Percentiles rank a stretch among this genome's conserved stretches.
Evolutionary conservation across 352 stramenopile genomes (phyloP).

Genomic region (Globisporangium lucens): DNA sequence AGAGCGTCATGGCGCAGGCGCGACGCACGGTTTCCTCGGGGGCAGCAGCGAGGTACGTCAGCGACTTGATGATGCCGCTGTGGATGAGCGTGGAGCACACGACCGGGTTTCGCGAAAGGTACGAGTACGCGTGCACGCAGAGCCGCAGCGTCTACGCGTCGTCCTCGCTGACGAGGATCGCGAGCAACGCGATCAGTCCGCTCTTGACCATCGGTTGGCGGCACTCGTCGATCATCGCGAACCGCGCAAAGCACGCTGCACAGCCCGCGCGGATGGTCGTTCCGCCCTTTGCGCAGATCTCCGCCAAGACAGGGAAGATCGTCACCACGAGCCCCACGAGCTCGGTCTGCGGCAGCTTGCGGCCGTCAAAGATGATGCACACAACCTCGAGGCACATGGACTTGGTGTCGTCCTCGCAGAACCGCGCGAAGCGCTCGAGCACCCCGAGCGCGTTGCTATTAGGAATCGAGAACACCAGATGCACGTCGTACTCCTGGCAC

Average conservation of each 20-base stretch:
- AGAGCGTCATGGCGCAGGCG: constrained; percentile 86
- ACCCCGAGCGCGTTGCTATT: constrained; percentile 27
- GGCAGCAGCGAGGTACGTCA: constrained; percentile 60
- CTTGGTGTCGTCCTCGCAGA: constrained; percentile 34
- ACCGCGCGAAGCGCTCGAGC: constrained; percentile 34
- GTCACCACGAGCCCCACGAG: constrained; percentile 35
- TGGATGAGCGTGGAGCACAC: constrained; percentile 51
- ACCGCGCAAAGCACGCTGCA: constrained; percentile 65
- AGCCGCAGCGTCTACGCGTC: constrained; percentile 51
- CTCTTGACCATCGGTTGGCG: constrained; percentile 45
- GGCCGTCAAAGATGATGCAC: constrained; percentile 61
- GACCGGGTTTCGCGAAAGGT: constrained; percentile 42
- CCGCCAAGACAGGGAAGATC: constrained; percentile 44
- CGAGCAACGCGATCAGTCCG: constrained; percentile 46
- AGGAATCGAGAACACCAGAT: constrained; percentile 32
- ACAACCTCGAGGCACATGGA: constrained; percentile 62
- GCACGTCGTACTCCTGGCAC: constrained; percentile 59
- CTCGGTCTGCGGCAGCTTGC: constrained; percentile 35
- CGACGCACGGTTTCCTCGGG: constrained; percentile 68
- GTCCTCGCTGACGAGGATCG: constrained; percentile 48
- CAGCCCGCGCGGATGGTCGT: constrained; percentile 36
- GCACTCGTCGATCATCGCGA: constrained; percentile 56
- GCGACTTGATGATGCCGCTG: constrained; percentile 67
- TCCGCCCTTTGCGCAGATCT: constrained; percentile 31
- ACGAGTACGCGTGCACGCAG: constrained; percentile 65